Evolutionary conservation across 768 basidiomycete genomes (phyloP), one percentile per base, ranked within the genome.

Genomic region (Leccinellum rugosiceps): DNA sequence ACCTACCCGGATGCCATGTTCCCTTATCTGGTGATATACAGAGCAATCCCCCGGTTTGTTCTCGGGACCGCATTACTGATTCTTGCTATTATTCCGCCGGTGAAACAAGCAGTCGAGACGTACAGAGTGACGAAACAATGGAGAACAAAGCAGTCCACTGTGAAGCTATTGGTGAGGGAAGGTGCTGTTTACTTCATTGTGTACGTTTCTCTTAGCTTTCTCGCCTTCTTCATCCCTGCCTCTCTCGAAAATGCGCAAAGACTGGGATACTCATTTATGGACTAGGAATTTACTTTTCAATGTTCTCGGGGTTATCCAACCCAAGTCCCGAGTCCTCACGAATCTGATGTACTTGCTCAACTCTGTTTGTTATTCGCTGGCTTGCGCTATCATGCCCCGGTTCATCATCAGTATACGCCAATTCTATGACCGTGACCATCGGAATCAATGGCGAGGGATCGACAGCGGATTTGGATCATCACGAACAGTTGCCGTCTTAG

Each of bases 51-150:
- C 13, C 52, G 52, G 21, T 48, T 59, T 15, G 15, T 38, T 17
- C 44, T 62, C 2, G 43, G 51, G 6, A 10, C 17, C 4, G 14
- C 51, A 9, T 23, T 62, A 2, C 43, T 55, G 10, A 4, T 19
- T 30, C 34, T 58, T 3, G 49, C 50, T 14, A 2, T 52, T 11
- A 14, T 10, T 4, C 53, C 32, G 21, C 52, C 51, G 30, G n/a
- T 45, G 30, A 55, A 21, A 19, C n/a, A 47, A 7, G 23, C 43
- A 2, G 4, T 58, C 3, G 44, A 48, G 1, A 58, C 31, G 56
- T 43, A 58, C 53, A 57, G 44, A 4, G 25, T 50, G 30, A 57
- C 56, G 4, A 61, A 58, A n/a, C 49, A 14, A 38, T 58, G 53
- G 56, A 53, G 43, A 3, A 31, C 25, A 13, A 61, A 58, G 31